Percentiles rank a stretch among this genome's conserved stretches.
phyloP scores from a whole-genome alignment of 2,329 filamentous ascomycete genomes.

The Epichloe scottii region DNA sequence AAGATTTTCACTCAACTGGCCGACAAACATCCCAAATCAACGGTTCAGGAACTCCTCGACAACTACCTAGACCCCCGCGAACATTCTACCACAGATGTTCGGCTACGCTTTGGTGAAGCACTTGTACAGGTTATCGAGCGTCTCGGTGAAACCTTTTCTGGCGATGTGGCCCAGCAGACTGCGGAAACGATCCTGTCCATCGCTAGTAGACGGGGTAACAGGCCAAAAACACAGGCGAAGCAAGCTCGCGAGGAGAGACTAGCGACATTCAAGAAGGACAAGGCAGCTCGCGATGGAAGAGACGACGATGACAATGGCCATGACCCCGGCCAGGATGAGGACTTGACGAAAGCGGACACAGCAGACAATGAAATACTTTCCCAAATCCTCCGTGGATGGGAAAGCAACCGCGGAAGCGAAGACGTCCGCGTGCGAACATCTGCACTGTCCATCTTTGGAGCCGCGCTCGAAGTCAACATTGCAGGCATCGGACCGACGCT shows the following conservation, averaged over 20 bases:
- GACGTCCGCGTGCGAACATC: slow-evolving; percentile 59
- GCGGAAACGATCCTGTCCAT: slow-evolving; percentile 49
- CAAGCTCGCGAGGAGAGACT: slow-evolving; percentile 39
- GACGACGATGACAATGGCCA: slow-evolving; percentile 32
- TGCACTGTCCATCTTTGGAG: slow-evolving; percentile 52
- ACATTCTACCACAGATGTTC: slow-evolving; percentile 44
- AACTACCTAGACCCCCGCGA: slow-evolving; percentile 55
- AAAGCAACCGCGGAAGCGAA: slow-evolving; percentile 51
- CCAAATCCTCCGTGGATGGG: slow-evolving; percentile 55
- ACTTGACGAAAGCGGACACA: slow-evolving; percentile 29
- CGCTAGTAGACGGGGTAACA: slow-evolving; percentile 48
- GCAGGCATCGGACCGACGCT: slow-evolving; percentile 39
- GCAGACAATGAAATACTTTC: slow-evolving; percentile 37
- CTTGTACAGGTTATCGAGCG: slow-evolving; percentile 51
- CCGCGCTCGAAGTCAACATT: slow-evolving; percentile 47
- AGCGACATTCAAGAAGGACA: slow-evolving; percentile 32
- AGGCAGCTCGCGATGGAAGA: slow-evolving; percentile 19
- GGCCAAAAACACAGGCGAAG: slow-evolving; percentile 45
- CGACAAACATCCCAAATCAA: slow-evolving; percentile 47
- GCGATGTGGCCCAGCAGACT: slow-evolving; percentile 37
- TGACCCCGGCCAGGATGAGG: slow-evolving; percentile 25
- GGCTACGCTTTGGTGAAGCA: slow-evolving; percentile 58
- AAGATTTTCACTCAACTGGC: slow-evolving; percentile 52
- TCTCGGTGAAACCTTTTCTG: slow-evolving; percentile 42
- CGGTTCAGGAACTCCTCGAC: slow-evolving; percentile 50